phyloP scores from a whole-genome alignment of 495 filamentous ascomycete species.

The Paragyromitra xinjiangensis region DNA sequence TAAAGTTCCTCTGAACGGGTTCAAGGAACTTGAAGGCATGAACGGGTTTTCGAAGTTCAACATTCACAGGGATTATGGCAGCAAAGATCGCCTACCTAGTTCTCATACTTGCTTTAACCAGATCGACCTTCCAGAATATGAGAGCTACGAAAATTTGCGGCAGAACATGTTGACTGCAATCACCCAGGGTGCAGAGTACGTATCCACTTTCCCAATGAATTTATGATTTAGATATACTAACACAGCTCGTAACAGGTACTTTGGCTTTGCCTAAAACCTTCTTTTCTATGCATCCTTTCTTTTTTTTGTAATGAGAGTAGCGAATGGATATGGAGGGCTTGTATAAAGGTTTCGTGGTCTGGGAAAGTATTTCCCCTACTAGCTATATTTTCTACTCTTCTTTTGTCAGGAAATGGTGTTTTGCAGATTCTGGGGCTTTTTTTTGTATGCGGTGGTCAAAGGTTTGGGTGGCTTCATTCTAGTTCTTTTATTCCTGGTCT shows the following conservation, averaged over 20 bases:
- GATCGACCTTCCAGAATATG: conserved; percentile 98
- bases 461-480: conserved; percentile 49
- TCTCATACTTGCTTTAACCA: conserved; percentile 99
- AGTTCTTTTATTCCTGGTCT: conserved; percentile 12
- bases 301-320: conserved; percentile 36
- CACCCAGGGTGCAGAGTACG: conserved; percentile 87
- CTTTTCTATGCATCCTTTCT: conserved; percentile 22
- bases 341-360: conserved; percentile 40
- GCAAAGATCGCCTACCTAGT: conserved; percentile 93
- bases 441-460: conserved; percentile 28
- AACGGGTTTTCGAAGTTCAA: conserved; percentile 98
- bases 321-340: conserved; percentile 31
- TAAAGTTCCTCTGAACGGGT: conserved; percentile 98
- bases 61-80: conserved; percentile 97
- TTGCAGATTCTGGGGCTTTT: conserved; percentile 45
- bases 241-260: conserved; percentile 63
- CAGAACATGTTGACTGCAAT: conserved; percentile 91
- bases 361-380: conserved; percentile 45
- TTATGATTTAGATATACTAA: conserved; percentile 21
- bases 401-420: conserved; percentile 53
- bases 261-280: conserved; percentile 84
- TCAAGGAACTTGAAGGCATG: conserved; percentile 99
- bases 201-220: conserved; percentile 13
- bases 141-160: conserved; percentile 89
- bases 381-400: conserved; percentile 40